Conservation (phyloP, 2,329 filamentous ascomycete genomes). For the Arthrobotrys megalospora region DNA sequence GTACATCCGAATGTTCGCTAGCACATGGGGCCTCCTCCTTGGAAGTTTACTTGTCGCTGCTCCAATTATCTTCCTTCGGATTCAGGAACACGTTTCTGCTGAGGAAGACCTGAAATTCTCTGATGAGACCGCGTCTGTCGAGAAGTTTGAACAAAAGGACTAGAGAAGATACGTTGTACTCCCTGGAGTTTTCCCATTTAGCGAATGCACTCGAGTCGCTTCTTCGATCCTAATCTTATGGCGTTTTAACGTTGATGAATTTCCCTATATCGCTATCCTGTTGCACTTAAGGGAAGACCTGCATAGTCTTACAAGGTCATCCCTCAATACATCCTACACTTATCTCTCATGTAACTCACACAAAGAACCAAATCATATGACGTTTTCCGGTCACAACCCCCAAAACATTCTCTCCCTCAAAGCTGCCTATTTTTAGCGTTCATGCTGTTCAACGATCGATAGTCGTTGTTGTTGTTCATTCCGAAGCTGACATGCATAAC, state of each 20-base stretch:
- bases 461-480: constrained; percentile 4
- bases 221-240: constrained; percentile 14
- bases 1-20: constrained; percentile 81
- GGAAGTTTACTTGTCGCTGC: constrained; percentile 82
- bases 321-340: background rate
- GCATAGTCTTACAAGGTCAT: background rate
- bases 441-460: background rate
- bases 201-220: constrained; percentile 15
- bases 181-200: constrained; percentile 13
- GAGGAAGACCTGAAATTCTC: constrained; percentile 88
- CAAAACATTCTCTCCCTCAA: background rate
- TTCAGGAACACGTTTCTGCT: constrained; percentile 83
- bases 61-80: constrained; percentile 83
- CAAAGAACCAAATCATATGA: constrained; percentile 14
- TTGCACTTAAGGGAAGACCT: constrained; percentile 16
- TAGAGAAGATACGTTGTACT: constrained; percentile 17
- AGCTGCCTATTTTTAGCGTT: constrained; percentile 21
- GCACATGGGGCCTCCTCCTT: constrained; percentile 81
- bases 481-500: constrained; percentile 18
- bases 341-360: background rate
- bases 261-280: constrained; percentile 5
- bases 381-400: background rate
- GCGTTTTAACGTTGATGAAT: constrained; percentile 31
- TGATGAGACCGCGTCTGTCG: constrained; percentile 76
- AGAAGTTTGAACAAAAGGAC: constrained; percentile 56